phyloP scores from a whole-genome alignment of 192 early-diverging fungal species.

The Podila verticillata region DNA sequence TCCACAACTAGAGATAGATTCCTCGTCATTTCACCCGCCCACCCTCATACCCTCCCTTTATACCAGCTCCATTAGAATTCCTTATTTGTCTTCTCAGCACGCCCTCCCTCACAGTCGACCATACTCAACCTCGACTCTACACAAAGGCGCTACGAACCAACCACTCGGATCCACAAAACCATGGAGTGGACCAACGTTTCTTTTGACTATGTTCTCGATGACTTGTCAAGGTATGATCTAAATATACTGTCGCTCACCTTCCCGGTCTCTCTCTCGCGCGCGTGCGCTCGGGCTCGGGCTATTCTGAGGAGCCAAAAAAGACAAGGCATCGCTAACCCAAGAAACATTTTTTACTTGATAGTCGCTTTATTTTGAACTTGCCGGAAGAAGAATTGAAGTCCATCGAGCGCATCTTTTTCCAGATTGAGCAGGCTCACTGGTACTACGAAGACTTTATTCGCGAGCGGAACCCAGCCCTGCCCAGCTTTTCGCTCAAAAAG shows the following conservation, averaged over 20 bases:
- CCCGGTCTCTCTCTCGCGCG: not conserved
- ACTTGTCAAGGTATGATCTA: conserved; percentile 78
- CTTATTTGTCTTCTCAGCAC: no score
- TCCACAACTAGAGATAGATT: no score
- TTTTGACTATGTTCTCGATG: conserved; percentile 88
- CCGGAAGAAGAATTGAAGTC: conserved; percentile 93
- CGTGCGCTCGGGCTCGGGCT: no score
- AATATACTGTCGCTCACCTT: not conserved
- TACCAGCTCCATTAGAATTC: no score
- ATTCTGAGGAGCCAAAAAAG: not conserved
- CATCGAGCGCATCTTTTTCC: conserved; percentile 97
- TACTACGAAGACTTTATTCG: conserved; percentile 99
- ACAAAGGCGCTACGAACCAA: no score
- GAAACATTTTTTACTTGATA: conserved; percentile 6
- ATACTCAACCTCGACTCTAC: no score
- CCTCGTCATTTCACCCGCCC: no score
- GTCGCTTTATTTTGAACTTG: conserved; percentile 99
- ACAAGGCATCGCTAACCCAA: not conserved
- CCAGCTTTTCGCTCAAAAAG: conserved; percentile 85
- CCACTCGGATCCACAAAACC: not conserved
- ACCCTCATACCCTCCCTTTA: no score
- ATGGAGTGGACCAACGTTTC: conserved; percentile 70
- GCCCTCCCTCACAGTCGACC: no score
- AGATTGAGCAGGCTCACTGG: conserved; percentile 99
- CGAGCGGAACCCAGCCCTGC: conserved; percentile 81